These are phyloP conservation scores for Isatis lusitanica DNA, from an alignment of 441 rosid genomes.

Conservation along the genomic window DNA sequence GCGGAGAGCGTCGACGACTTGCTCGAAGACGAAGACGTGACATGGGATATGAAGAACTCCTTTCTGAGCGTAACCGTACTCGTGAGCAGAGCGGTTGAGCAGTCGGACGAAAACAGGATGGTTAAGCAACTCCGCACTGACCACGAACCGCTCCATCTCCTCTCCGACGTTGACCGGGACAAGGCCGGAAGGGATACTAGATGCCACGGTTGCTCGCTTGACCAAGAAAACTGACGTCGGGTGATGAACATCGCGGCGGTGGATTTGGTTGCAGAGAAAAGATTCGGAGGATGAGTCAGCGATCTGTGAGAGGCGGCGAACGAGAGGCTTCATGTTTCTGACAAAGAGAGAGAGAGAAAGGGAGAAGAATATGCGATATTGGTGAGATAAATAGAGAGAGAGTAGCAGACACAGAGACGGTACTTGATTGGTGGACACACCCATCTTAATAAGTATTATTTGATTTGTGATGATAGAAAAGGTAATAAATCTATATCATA, in stretches of 20 bases:
- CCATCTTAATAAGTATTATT: conserved; percentile 5
- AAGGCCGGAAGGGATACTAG: conserved; percentile 70
- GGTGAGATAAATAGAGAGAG: not conserved
- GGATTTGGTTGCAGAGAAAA: conserved; percentile 42
- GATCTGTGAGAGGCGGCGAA: conserved; percentile 75
- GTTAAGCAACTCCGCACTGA: conserved; percentile 78
- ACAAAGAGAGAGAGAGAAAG: conserved; percentile 2
- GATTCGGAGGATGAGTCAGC: conserved; percentile 68
- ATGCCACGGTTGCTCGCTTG: conserved; percentile 6
- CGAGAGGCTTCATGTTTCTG: conserved; percentile 64
- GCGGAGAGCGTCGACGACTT: conserved; percentile 24
- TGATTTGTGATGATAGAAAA: not conserved
- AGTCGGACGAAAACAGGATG: conserved; percentile 81
- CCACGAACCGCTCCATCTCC: conserved; percentile 84
- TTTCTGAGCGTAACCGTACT: conserved; percentile 87
- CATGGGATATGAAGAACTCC: conserved; percentile 93
- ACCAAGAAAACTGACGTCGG: conserved; percentile 8
- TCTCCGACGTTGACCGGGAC: conserved; percentile 92
- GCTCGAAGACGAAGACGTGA: conserved; percentile 33
- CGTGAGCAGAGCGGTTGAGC: conserved; percentile 82
- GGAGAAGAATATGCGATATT: not conserved
- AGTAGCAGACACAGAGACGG: not conserved
- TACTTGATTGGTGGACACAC: not conserved
- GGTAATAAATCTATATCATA: not conserved
- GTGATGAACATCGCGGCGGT: conserved; percentile 9